phyloP scores from a whole-genome alignment of 768 basidiomycete genomes.

The Mycena floridula region DNA sequence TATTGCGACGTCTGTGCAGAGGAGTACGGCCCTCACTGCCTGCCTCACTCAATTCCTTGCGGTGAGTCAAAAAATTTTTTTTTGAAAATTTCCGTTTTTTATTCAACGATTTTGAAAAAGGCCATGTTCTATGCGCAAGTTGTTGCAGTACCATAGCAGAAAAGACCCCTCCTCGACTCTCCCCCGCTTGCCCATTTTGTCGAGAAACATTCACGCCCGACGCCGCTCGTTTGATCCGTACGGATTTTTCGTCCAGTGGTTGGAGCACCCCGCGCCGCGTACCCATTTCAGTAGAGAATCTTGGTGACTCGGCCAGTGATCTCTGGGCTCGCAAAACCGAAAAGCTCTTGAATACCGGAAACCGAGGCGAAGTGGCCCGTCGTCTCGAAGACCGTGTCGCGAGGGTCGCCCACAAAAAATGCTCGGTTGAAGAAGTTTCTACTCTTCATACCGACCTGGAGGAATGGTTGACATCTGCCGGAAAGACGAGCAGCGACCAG shows the following conservation, averaged over 20 bases:
- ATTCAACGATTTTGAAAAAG: conserved; percentile 29
- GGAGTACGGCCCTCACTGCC: conserved; percentile 69
- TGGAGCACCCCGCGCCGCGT: conserved; percentile 62
- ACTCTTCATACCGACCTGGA: conserved; percentile 73
- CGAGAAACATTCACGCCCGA: conserved; percentile 67
- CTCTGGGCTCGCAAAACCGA: conserved; percentile 42
- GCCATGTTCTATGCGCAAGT: conserved; percentile 72
- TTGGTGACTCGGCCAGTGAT: conserved; percentile 30
- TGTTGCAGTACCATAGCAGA: conserved; percentile 80
- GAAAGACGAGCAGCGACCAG: conserved; percentile 49
- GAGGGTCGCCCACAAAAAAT: conserved; percentile 76
- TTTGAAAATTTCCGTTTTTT: conserved; percentile 16
- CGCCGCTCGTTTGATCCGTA: conserved; percentile 68
- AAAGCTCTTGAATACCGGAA: conserved; percentile 40
- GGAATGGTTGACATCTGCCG: conserved; percentile 63
- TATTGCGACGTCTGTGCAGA: conserved; percentile 89
- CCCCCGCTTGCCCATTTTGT: conserved; percentile 82
- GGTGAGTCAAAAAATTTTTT: conserved; percentile 41
- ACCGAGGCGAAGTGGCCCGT: conserved; percentile 50
- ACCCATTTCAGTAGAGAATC: conserved; percentile 40
- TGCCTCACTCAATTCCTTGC: conserved; percentile 78
- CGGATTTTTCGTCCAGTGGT: conserved; percentile 67
- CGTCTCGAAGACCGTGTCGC: conserved; percentile 74
- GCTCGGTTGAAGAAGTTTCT: conserved; percentile 81
- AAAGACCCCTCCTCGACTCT: conserved; percentile 64